These are phyloP conservation scores for Colletotrichum orbiculare DNA, from an alignment of 2,329 filamentous ascomycete species.

Conservation along the genomic window DNA sequence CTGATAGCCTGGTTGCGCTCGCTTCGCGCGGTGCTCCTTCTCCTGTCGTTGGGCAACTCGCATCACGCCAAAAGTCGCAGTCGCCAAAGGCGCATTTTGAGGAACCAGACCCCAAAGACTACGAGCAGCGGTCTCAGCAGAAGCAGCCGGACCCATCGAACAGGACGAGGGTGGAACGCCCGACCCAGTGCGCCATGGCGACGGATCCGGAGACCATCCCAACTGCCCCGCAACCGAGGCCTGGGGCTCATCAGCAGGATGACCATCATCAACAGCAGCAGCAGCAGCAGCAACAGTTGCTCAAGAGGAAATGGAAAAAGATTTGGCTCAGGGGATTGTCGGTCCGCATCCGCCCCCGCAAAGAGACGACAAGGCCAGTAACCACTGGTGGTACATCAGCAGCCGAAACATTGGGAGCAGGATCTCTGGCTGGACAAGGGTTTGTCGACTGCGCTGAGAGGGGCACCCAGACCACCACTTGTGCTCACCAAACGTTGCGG, in stretches of 20 bases:
- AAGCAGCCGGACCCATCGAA: background rate
- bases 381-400: background rate
- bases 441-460: constrained; percentile 13
- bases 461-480: constrained; percentile 28
- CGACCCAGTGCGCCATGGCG: constrained; percentile 24
- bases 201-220: constrained; percentile 15
- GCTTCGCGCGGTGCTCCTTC: constrained; percentile 2
- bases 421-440: background rate
- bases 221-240: background rate
- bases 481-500: constrained; percentile 14
- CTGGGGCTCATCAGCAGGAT: background rate
- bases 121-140: background rate
- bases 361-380: constrained; percentile 10
- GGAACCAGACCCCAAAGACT: background rate
- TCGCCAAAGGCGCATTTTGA: background rate
- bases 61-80: background rate
- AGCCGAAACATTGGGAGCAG: background rate
- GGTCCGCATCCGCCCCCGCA: constrained; percentile 31
- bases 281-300: constrained; percentile 21
- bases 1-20: constrained; percentile 1
- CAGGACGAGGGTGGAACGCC: constrained; percentile 24
- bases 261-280: constrained; percentile 3
- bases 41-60: no score
- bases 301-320: constrained; percentile 31
- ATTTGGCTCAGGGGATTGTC: constrained; percentile 27